These are phyloP conservation scores for Leccinum longicurvipes DNA, from an alignment of 768 basidiomycete species.

Conservation along the genomic window DNA sequence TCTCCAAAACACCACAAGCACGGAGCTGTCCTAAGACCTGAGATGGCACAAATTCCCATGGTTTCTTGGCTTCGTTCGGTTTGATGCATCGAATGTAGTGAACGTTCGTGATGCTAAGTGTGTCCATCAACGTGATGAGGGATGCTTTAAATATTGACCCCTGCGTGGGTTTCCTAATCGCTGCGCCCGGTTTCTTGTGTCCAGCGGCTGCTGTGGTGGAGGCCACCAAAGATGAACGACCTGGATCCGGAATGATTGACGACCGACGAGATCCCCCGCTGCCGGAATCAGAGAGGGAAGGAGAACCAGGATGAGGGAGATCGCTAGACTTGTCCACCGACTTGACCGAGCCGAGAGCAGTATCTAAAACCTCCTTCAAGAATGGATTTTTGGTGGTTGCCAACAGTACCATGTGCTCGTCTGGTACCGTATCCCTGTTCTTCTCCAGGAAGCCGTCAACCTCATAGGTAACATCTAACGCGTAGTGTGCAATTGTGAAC, in stretches of 20 bases:
- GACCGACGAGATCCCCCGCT: slow-evolving; percentile 77
- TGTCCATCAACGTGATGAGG: slow-evolving; percentile 92
- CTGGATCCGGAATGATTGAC: slow-evolving; percentile 85
- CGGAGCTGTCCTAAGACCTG: slow-evolving; percentile 93
- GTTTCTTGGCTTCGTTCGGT: slow-evolving; percentile 93
- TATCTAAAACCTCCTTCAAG: slow-evolving; percentile 91
- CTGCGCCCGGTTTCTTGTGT: slow-evolving; percentile 61
- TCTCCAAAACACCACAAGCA: slow-evolving; percentile 98
- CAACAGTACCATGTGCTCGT: slow-evolving; percentile 91
- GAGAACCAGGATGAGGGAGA: slow-evolving; percentile 68
- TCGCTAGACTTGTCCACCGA: slow-evolving; percentile 44
- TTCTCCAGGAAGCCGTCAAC: slow-evolving; percentile 98
- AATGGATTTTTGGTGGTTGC: slow-evolving; percentile 87
- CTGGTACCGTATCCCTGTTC: slow-evolving; percentile 97
- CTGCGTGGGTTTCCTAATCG: slow-evolving; percentile 89
- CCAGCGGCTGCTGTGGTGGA: slow-evolving; percentile 39
- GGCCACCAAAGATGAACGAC: slow-evolving; percentile 68
- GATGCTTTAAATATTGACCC: slow-evolving; percentile 99
- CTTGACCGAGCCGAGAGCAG: slow-evolving; percentile 75
- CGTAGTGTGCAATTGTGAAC: slow-evolving; percentile 98
- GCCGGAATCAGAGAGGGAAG: slow-evolving; percentile 72
- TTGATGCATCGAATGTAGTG: slow-evolving; percentile 99
- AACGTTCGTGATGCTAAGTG: slow-evolving; percentile 94
- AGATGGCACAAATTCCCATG: slow-evolving; percentile 96
- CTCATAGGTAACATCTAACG: slow-evolving; percentile 97